Evolutionary conservation across 495 filamentous ascomycete genomes (phyloP).

Genomic region (Pseudotulostoma volvatum): DNA sequence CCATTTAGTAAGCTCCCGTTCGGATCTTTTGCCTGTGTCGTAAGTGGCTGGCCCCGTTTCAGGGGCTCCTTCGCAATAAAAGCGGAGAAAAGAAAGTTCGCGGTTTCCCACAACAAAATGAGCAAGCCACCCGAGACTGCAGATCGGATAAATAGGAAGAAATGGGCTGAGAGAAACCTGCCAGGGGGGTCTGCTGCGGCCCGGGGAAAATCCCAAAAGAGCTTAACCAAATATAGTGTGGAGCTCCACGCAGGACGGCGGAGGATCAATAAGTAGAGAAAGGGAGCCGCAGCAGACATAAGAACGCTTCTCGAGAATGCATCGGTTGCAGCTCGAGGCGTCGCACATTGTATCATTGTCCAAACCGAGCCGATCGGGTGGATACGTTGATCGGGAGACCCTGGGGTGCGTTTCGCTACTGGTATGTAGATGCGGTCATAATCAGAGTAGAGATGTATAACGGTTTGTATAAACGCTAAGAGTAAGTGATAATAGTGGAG

Average conservation of each 20-base stretch:
- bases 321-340: conserved; percentile 12
- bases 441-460: conserved; percentile 54
- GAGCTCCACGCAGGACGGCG: conserved; percentile 47
- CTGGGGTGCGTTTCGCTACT: conserved; percentile 19
- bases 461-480: conserved; percentile 51
- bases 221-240: conserved; percentile 48
- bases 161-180: conserved; percentile 37
- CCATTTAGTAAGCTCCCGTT: conserved; percentile 81
- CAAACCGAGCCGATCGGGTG: conserved; percentile 19
- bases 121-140: conserved; percentile 48
- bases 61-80: conserved; percentile 68
- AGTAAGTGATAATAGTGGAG: conserved; percentile 52
- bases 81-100: conserved; percentile 57
- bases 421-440: conserved; percentile 52
- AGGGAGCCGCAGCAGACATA: conserved; percentile 26
- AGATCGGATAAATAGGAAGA: conserved; percentile 42
- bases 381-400: conserved; percentile 21
- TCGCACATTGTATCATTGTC: conserved; percentile 16
- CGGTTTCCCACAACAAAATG: conserved; percentile 52
- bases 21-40: conserved; percentile 68
- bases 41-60: conserved; percentile 70
- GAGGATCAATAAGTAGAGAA: conserved; percentile 50
- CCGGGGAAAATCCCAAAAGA: conserved; percentile 57
- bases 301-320: conserved; percentile 26
- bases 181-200: conserved; percentile 42